Percentiles rank a stretch among this genome's conserved stretches.
These are phyloP conservation scores for Mycosarcoma maydis DNA, from an alignment of 1,284 basidiomycete genomes.

Conservation along the genomic window DNA sequence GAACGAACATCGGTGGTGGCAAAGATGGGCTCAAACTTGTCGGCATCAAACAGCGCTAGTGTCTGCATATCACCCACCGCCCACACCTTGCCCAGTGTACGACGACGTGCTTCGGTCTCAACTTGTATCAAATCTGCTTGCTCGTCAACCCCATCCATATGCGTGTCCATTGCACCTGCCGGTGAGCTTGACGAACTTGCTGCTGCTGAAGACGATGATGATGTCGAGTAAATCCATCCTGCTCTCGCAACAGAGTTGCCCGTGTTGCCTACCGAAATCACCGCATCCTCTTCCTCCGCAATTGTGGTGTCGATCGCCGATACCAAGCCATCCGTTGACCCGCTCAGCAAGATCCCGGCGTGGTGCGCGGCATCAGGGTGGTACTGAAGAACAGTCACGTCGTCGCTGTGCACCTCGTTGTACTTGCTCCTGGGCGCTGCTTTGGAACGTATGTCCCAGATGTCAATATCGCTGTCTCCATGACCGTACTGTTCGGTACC, in stretches of 20 bases:
- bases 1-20: slow-evolving; percentile 45
- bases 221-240: slow-evolving; percentile 51
- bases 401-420: slow-evolving; percentile 64
- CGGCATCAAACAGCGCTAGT: slow-evolving; percentile 59
- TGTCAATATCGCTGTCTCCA: slow-evolving; percentile 57
- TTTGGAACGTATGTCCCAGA: slow-evolving; percentile 56
- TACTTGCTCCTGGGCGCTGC: slow-evolving; percentile 51
- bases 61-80: slow-evolving; percentile 66
- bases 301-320: slow-evolving; percentile 56
- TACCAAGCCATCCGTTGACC: slow-evolving; percentile 61
- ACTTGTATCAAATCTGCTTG: slow-evolving; percentile 30
- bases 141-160: slow-evolving; percentile 20
- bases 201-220: not conserved
- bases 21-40: slow-evolving; percentile 56
- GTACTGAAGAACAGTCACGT: slow-evolving; percentile 58
- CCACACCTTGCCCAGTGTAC: slow-evolving; percentile 55
- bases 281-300: slow-evolving; percentile 63
- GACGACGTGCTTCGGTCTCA: slow-evolving; percentile 37
- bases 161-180: slow-evolving; percentile 19
- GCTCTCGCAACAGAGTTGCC: slow-evolving; percentile 58
- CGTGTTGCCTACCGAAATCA: slow-evolving; percentile 61
- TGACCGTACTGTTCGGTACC: slow-evolving; percentile 61
- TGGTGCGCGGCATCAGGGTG: slow-evolving; percentile 44
- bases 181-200: not conserved
- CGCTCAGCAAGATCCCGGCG: slow-evolving; percentile 53